Evolutionary conservation across 306 rosid species (phyloP).

Genomic region (Trifolium subterraneum): DNA sequence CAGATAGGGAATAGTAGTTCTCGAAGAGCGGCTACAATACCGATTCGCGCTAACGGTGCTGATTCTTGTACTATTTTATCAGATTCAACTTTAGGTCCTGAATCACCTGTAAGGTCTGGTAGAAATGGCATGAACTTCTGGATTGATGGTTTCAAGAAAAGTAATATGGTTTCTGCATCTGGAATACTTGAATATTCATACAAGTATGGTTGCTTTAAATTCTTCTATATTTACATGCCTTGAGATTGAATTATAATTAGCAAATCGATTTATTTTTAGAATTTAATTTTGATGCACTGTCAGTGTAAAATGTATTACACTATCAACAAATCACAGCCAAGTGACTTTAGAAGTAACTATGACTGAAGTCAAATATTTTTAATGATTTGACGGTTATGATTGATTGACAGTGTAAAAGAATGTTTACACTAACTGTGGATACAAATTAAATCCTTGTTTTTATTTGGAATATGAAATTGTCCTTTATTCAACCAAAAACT

Average conservation of each 20-base stretch:
- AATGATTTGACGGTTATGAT: background rate
- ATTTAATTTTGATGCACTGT: background rate
- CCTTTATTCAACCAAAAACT: background rate
- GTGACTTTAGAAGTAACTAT: background rate
- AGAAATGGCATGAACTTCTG: conserved; percentile 65
- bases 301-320: background rate
- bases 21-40: conserved; percentile 79
- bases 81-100: conserved; percentile 91
- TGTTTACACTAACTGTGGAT: background rate
- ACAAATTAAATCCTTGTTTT: background rate
- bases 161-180: conserved; percentile 76
- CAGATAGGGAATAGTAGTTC: conserved; percentile 99
- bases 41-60: conserved; percentile 89
- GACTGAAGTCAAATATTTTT: background rate
- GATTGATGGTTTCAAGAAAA: conserved; percentile 87
- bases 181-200: conserved; percentile 94
- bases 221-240: conserved; percentile 20
- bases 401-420: background rate
- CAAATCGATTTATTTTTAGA: background rate
- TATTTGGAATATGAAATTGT: conserved; percentile 14
- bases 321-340: background rate
- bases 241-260: conserved; percentile 3
- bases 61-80: conserved; percentile 78
- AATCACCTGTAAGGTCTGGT: conserved; percentile 90
- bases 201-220: conserved; percentile 61